Evolutionary conservation across 495 filamentous ascomycete species (phyloP).

Genomic region (Podospora fimiseda): DNA sequence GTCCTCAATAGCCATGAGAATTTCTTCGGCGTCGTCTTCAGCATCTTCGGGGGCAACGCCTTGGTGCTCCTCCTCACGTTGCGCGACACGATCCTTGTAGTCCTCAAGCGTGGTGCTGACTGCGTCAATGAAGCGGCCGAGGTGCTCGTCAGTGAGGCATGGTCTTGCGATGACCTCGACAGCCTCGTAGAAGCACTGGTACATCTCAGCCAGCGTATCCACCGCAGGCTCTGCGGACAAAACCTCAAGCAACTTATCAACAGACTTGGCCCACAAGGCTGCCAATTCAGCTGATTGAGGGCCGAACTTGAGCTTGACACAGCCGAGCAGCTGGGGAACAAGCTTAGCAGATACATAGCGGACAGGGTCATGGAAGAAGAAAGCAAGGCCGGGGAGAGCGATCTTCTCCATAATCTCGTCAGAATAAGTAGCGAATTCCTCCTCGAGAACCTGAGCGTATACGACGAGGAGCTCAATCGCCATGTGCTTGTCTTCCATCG

Average conservation of each 20-base stretch:
- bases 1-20: constrained; percentile 88
- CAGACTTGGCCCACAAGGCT: constrained; percentile 79
- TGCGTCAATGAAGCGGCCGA: constrained; percentile 79
- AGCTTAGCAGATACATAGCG: constrained; percentile 92
- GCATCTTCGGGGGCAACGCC: constrained; percentile 58
- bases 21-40: constrained; percentile 59
- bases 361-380: constrained; percentile 99
- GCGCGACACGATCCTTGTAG: constrained; percentile 77
- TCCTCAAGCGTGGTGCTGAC: constrained; percentile 81
- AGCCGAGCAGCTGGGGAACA: constrained; percentile 88
- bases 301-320: constrained; percentile 87
- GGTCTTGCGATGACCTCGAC: constrained; percentile 87
- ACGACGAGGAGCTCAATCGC: constrained; percentile 96
- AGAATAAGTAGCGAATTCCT: constrained; percentile 86
- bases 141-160: constrained; percentile 67
- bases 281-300: constrained; percentile 63
- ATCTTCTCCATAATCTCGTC: constrained; percentile 94
- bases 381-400: constrained; percentile 84
- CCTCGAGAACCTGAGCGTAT: constrained; percentile 90
- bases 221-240: constrained; percentile 92
- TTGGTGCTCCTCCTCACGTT: constrained; percentile 65
- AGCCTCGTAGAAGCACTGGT: constrained; percentile 99
- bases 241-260: constrained; percentile 88
- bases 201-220: constrained; percentile 97
- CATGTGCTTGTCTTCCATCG: constrained; percentile 97